Percentiles rank a stretch among this genome's conserved stretches.
phyloP scores from a whole-genome alignment of 2,329 filamentous ascomycete genomes.

The Aspergillus sclerotialis region DNA sequence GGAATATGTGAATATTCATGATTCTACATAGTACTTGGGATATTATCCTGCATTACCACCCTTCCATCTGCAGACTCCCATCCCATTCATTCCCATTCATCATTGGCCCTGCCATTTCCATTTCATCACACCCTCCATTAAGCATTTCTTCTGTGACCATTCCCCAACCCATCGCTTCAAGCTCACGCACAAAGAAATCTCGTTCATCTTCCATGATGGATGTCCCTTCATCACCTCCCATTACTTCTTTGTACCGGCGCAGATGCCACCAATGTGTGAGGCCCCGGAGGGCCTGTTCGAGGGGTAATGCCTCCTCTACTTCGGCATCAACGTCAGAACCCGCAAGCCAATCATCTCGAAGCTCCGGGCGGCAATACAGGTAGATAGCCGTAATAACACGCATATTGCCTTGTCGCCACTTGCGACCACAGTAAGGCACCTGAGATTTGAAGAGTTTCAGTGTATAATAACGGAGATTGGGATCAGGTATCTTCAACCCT shows the following conservation, averaged over 20 bases:
- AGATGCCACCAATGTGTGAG: slow-evolving; percentile 95
- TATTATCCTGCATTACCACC: slow-evolving; percentile 14
- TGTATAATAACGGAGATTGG: slow-evolving; percentile 81
- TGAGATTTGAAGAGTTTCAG: slow-evolving; percentile 98
- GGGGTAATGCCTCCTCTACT: slow-evolving; percentile 82
- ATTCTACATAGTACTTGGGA: neutral
- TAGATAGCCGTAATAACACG: slow-evolving; percentile 96
- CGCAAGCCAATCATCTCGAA: slow-evolving; percentile 88
- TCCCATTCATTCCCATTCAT: slow-evolving; percentile 30
- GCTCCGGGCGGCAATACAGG: slow-evolving; percentile 82
- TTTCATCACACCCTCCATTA: slow-evolving; percentile 19
- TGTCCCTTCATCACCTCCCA: slow-evolving; percentile 47
- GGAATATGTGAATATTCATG: slow-evolving; percentile 2
- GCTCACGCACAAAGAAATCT: slow-evolving; percentile 71
- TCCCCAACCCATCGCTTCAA: slow-evolving; percentile 61
- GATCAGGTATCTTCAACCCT: slow-evolving; percentile 82
- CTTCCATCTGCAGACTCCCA: slow-evolving; percentile 30
- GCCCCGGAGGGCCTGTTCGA: slow-evolving; percentile 83
- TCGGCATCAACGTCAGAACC: slow-evolving; percentile 89
- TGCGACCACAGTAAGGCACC: slow-evolving; percentile 93
- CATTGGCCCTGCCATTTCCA: slow-evolving; percentile 18
- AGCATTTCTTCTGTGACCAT: slow-evolving; percentile 30
- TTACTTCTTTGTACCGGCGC: slow-evolving; percentile 69
- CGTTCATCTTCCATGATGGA: slow-evolving; percentile 62
- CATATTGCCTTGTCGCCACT: slow-evolving; percentile 98